phyloP scores from a whole-genome alignment of 345 rosid species.

The Salix exigua region DNA sequence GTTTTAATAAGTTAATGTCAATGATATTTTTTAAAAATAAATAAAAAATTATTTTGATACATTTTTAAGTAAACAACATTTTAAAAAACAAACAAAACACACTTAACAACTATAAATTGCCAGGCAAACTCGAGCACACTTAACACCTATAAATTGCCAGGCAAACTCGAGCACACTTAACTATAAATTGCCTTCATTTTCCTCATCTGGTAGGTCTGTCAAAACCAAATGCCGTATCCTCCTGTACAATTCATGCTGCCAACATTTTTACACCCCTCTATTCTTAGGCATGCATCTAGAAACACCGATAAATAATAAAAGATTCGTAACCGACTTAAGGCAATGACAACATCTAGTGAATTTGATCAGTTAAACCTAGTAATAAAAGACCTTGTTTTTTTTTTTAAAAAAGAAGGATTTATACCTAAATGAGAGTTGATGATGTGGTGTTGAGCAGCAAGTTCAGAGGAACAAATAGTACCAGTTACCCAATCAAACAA shows the following conservation, averaged over 20 bases:
- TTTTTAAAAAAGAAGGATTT: background rate
- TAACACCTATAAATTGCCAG: too few relatives aligned
- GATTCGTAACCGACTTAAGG: background rate
- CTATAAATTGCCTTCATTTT: constrained; percentile 6
- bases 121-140: too few relatives aligned
- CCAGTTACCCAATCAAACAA: constrained; percentile 32
- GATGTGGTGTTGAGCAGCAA: constrained; percentile 38
- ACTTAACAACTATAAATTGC: too few relatives aligned
- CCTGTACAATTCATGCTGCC: background rate
- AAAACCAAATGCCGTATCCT: background rate
- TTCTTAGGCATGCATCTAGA: constrained; percentile 48
- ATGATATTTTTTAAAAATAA: too few relatives aligned
- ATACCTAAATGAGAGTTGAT: constrained; percentile 70
- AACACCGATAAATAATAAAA: constrained; percentile 11
- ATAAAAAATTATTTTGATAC: too few relatives aligned
- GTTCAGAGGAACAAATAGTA: constrained; percentile 46
- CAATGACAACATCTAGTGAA: background rate
- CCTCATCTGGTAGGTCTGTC: constrained; percentile 11
- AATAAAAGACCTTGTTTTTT: background rate
- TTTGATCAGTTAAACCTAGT: background rate
- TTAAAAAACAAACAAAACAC: too few relatives aligned
- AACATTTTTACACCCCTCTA: constrained; percentile 27
- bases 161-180: too few relatives aligned
- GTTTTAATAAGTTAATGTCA: too few relatives aligned
- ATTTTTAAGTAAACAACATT: too few relatives aligned